phyloP scores from a whole-genome alignment of 2,329 filamentous ascomycete genomes.

The Sporothrix humicola region DNA sequence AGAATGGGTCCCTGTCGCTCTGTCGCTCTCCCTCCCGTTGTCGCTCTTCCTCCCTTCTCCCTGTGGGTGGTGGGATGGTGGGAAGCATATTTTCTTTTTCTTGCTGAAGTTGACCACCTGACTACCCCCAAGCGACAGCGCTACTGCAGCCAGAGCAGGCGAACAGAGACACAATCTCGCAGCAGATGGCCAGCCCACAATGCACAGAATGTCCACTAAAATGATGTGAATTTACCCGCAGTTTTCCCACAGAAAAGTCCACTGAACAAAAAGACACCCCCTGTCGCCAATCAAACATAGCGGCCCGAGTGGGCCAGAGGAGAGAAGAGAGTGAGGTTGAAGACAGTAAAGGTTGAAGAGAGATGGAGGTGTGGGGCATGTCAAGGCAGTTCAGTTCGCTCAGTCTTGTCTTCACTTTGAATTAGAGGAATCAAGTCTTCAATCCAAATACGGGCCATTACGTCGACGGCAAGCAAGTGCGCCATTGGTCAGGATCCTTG shows the following conservation, averaged over 20 bases:
- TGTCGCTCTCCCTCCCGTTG: slow-evolving; percentile 26
- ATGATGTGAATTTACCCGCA: no score
- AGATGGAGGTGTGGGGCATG: slow-evolving; percentile 15
- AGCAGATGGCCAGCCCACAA: no score
- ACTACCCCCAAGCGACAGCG: slow-evolving; percentile 2
- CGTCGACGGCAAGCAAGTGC: slow-evolving; percentile 16
- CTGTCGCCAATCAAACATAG: slow-evolving; percentile 31
- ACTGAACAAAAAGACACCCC: slow-evolving; percentile 13
- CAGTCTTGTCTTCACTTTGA: neutral
- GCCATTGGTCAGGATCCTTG: slow-evolving; percentile 7
- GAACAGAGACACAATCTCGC: no score
- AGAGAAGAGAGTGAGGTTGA: neutral
- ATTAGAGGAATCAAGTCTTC: neutral
- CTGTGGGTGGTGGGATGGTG: neutral
- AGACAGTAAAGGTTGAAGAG: no score
- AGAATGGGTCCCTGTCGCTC: no score
- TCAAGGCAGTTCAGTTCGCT: neutral
- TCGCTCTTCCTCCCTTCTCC: neutral
- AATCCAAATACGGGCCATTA: slow-evolving; percentile 3
- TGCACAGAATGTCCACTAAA: no score
- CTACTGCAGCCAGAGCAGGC: slow-evolving; percentile 4
- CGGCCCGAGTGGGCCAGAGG: slow-evolving; percentile 14
- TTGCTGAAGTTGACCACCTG: neutral
- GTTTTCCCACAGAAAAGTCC: no score
- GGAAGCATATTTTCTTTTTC: neutral